Conservation (phyloP, 148 eudicot species). For the Cornus florida region DNA sequence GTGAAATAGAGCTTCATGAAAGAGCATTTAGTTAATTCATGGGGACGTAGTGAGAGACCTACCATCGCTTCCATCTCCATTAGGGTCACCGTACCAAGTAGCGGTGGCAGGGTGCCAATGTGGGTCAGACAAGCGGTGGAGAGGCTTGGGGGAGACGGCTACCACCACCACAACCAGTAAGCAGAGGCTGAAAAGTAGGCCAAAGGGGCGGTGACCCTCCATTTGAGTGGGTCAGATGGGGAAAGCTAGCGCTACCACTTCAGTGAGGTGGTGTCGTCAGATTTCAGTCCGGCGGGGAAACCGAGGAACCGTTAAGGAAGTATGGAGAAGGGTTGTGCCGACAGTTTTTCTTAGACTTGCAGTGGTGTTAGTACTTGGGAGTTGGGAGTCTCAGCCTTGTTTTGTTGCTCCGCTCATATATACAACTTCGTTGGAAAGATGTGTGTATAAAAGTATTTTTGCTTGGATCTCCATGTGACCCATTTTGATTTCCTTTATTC, state of each 20-base stretch:
- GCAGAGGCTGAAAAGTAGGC: background rate
- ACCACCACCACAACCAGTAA: conserved; percentile 9
- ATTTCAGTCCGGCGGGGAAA: conserved; percentile 11
- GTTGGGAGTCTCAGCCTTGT: too few relatives aligned
- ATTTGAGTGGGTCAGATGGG: background rate
- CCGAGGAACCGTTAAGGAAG: background rate
- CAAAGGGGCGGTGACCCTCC: background rate
- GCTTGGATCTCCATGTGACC: conserved; percentile 4
- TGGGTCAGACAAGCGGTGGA: conserved; percentile 24
- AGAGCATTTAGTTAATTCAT: background rate
- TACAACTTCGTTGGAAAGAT: background rate
- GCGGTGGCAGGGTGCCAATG: conserved; percentile 90
- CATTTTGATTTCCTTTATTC: conserved; percentile 15
- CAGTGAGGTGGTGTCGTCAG: background rate
- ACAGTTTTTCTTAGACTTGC: conserved; percentile 5
- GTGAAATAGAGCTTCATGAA: background rate
- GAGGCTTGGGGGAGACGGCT: conserved; percentile 20
- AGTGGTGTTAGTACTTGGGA: too few relatives aligned
- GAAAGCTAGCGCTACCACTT: background rate
- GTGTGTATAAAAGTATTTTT: background rate
- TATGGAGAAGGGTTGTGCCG: background rate
- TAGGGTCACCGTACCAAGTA: conserved; percentile 93
- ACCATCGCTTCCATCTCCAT: conserved; percentile 94
- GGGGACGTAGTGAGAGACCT: background rate
- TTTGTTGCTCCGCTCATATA: background rate